These are phyloP conservation scores for Colletotrichum agaves DNA, from an alignment of 2,329 filamentous ascomycete genomes.

Conservation along the genomic window DNA sequence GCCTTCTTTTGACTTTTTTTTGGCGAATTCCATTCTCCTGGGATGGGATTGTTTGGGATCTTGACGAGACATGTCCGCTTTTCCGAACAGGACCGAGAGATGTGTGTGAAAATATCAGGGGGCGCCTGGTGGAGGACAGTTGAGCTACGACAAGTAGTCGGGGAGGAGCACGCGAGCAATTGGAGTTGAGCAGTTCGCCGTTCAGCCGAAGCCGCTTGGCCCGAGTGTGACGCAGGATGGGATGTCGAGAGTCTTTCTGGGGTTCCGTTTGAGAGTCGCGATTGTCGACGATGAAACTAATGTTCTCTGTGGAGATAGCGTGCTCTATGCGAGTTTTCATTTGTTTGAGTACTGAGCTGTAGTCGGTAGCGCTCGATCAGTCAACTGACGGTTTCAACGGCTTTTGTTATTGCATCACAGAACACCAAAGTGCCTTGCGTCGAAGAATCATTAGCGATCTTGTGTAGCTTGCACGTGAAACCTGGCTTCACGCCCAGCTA, in stretches of 20 bases:
- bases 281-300: background rate
- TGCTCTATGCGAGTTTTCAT: too few relatives aligned
- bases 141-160: conserved; percentile 4
- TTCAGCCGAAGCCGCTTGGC: conserved; percentile 16
- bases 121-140: background rate
- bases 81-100: conserved; percentile 15
- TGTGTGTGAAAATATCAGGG: background rate
- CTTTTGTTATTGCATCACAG: conserved; percentile 7
- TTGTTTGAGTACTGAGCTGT: too few relatives aligned
- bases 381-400: background rate
- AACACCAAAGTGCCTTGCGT: background rate
- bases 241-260: background rate
- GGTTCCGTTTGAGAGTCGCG: background rate
- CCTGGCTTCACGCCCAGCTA: background rate
- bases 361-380: too few relatives aligned
- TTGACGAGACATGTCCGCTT: conserved; percentile 28
- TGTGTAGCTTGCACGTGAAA: background rate
- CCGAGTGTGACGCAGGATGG: conserved; percentile 12
- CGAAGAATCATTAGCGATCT: background rate
- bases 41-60: conserved; percentile 3
- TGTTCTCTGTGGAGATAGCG: too few relatives aligned
- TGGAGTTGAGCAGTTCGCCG: background rate
- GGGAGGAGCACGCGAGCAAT: conserved; percentile 10
- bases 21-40: conserved; percentile 3
- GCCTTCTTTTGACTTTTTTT: conserved; percentile 17